Base-by-base conservation (phyloP, 202 grass and related monocot genomes). In the Cymbopogon flexuosus region DNA sequence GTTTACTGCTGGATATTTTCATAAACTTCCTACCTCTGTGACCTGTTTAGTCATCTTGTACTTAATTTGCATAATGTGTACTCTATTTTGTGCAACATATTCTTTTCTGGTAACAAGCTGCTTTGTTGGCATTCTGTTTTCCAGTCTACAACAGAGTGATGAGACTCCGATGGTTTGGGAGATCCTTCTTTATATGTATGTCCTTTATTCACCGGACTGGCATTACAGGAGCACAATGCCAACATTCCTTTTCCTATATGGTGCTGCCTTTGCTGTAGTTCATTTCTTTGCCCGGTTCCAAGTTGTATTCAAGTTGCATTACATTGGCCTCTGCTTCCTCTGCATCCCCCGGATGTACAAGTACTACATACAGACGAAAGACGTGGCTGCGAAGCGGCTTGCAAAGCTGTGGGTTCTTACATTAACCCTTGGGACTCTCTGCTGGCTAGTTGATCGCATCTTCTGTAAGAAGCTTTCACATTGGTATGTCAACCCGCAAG, bases 161-260 rank as follows among this genome's bases (percentile, higher is more conserved):
- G 93, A 96, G 80, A 93, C 93, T 58, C 93, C 93, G 2, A 96
- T 93, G 93, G 90, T 96, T 37, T 96, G 93, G 93, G 93, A 96
- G 24, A 93, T 96, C 39, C 90, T 96, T n/a, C 77, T 96, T n/a
- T 96, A 96, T 52, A 78, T 96, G 2, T 96, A 96, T 27, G 93
- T 96, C 41, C 93, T 96, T 23, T 96, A 96, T 87, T 93, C 93
- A 78, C 93, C 93, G 21, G 93, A 96, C 35, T 96, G 93, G 93
- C 90, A 96, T 79, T 96, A 96, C 62, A 80, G 83, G 83, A 90
- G 90, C 72, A 96, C 93, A 24, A 93, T 96, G 85, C 93, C 93
- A 14, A 96, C 93, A 72, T 96, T 96, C 79, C 90, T 96, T 66
- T 87, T 96, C 73, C 68, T 96, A 51, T 96, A 96, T 11, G 93